Conservation (phyloP, 257 asterid species). For the Coffea eugenioides region DNA sequence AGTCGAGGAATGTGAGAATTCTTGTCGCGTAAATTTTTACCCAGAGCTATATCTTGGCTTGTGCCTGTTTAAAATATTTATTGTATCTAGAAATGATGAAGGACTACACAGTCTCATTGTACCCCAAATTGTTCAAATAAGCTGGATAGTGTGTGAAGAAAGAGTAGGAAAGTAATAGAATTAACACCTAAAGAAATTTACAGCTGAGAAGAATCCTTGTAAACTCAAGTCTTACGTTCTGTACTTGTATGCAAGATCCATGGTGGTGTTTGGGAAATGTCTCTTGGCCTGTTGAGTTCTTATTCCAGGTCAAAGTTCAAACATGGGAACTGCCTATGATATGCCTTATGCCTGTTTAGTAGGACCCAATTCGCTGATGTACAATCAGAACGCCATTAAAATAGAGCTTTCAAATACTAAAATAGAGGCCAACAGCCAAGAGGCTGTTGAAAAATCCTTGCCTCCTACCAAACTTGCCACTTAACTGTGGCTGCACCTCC, state of each 20-base stretch:
- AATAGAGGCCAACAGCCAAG: too few relatives aligned
- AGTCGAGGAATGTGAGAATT: conserved; percentile 30
- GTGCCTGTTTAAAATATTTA: not conserved
- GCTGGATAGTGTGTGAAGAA: not conserved
- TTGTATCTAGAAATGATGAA: not conserved
- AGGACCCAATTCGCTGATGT: not conserved
- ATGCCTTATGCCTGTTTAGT: not conserved
- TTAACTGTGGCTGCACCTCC: too few relatives aligned
- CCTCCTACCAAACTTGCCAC: too few relatives aligned
- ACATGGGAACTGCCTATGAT: not conserved
- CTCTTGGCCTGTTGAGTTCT: too few relatives aligned
- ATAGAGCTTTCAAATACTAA: too few relatives aligned
- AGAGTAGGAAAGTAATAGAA: not conserved
- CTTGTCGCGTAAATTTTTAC: not conserved
- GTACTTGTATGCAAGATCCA: too few relatives aligned
- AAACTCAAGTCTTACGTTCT: too few relatives aligned
- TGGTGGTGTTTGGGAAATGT: too few relatives aligned
- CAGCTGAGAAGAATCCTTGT: too few relatives aligned
- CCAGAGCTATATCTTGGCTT: not conserved
- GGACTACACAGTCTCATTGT: not conserved
- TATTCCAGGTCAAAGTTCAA: not conserved
- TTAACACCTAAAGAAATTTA: too few relatives aligned
- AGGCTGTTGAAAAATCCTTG: too few relatives aligned
- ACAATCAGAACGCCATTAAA: not conserved
- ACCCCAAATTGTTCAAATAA: not conserved